Evolutionary conservation across 2,329 filamentous ascomycete species (phyloP).

Genomic region (Ascochyta viciae-villosae): DNA sequence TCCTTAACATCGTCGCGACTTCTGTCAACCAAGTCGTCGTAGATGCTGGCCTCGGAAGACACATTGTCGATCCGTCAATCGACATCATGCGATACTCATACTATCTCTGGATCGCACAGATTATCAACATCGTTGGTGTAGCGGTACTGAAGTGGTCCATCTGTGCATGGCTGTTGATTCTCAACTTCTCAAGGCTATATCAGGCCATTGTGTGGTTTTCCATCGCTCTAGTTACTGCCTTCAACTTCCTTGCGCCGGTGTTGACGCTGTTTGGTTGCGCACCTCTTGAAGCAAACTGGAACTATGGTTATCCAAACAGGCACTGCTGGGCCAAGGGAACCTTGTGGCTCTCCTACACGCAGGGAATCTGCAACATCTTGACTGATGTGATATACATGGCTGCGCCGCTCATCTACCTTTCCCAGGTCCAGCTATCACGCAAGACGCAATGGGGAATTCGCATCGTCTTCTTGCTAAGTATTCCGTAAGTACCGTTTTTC

Average conservation of each 20-base stretch:
- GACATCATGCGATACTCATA: constrained; percentile 29
- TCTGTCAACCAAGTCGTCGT: constrained; percentile 21
- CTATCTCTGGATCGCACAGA: constrained; percentile 33
- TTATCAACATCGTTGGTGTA: constrained; percentile 38
- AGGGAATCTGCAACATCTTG: constrained; percentile 38
- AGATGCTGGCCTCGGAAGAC: constrained; percentile 30
- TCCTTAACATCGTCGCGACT: constrained; percentile 27
- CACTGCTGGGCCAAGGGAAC: constrained; percentile 35
- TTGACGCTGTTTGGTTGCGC: constrained; percentile 36
- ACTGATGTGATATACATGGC: constrained; percentile 40
- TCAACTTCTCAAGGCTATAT: constrained; percentile 39
- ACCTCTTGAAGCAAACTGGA: constrained; percentile 39
- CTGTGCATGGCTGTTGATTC: constrained; percentile 37
- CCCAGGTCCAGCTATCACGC: constrained; percentile 29
- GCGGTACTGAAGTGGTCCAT: constrained; percentile 42
- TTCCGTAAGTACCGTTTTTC: constrained; percentile 27
- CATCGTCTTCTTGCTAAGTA: constrained; percentile 37
- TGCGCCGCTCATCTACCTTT: constrained; percentile 38
- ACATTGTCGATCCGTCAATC: constrained; percentile 33
- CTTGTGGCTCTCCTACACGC: constrained; percentile 32
- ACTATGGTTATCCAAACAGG: constrained; percentile 21
- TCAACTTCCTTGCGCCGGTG: constrained; percentile 37
- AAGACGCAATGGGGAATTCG: constrained; percentile 40
- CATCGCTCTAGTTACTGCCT: constrained; percentile 34
- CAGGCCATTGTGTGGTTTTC: constrained; percentile 36